Base-by-base conservation (phyloP, 352 stramenopile genomes). In the Chloridella minuta region DNA sequence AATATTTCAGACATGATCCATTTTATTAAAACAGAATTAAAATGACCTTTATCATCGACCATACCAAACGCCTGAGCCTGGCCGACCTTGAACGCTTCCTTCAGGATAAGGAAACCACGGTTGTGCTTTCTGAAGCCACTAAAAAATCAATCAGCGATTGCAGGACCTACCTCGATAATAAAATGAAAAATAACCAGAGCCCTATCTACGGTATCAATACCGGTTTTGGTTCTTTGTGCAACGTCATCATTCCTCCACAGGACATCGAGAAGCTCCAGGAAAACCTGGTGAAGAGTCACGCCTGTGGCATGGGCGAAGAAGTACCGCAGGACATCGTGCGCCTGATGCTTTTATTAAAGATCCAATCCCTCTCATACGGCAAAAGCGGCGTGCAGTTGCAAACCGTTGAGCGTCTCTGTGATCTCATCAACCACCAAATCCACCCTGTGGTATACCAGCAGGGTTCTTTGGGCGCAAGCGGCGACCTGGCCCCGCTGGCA, bases 171-270 rank as follows among this genome's bases (percentile, higher is more conserved):
- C 40, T 66, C 10, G 40, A 94, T 94, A 89, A 89, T 95, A 80
- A 90, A 92, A 87, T 91, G 92, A 88, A 90, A 89, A 22, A 90
- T 90, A 80, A 92, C 94, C 24, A 92, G 91, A 18, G n/a, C 10
- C 40, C 40, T 66, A 66, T 66, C n/a, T 95, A 95, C 90, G 92
- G 92, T 86, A 95, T 95, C 90, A 95, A 95, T 90, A 95, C 92
- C 87, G 92, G 92, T 88, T 95, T 95, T 87, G 92, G 92, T 0
- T 90, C 94, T 86, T 95, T 95, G 89, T 94, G 90, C 49, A 93
- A 95, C 87, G 92, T 95, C 83, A 91, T 94, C 88, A 93, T 95
- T 86, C 90, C 89, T 28, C 89, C 91, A 40, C 90, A 93, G 86
- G 93, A 94, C 88, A 91, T 95, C 86, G 90, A 90, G 3, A 90